Base-by-base conservation (phyloP, 2,329 filamentous ascomycete species). In the Blastomyces gilchristii region DNA sequence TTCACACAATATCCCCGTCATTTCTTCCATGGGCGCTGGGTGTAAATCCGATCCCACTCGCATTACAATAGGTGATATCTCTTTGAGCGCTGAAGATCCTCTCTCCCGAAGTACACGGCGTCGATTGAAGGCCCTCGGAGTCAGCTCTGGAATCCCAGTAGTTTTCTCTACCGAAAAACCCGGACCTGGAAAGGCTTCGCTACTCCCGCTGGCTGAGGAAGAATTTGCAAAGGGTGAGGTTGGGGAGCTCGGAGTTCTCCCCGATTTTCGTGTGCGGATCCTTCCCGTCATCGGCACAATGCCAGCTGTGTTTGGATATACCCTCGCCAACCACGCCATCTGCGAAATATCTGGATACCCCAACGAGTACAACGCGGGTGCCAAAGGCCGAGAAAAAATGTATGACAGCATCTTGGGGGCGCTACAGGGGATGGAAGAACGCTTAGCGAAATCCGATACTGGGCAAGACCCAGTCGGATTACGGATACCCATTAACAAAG, bases 251-350 rank as follows among this genome's bases (percentile, higher is more conserved):
- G 89, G 91, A 53, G 90, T 95, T 0, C 82, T 99, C 60, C 89
- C 92, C 1, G 92, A 96, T 72, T 99, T 99, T 75, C 84, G 94
- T 31, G 90, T 96, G 11, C 84, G 94, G n/a, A 99, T 99, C 63
- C 77, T 99, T 9, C 94, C 94, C 0, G 94, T 99, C 0, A 79
- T 99, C 2, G 94, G 94, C 0, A 99, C 94, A 0, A 97, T 99
- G 92, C 94, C 94, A 0, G 93, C 94, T 2, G 87, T 97, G 0
- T 99, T 99, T 74, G 94, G 94, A 9, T 89, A 97, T 63, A 89
- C 88, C 0, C 85, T 90, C 9, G 94, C 94, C 3, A 99, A 97
- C 75, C 91, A 97, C 72, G 86, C 97, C 64, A 93, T 99, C 67
- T 82, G 96, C 63, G 85, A 86, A 63, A 84, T 97, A 57, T 77